Base-by-base conservation (phyloP, 208 protist species). In the Trypanosomatidae sp. region DNA sequence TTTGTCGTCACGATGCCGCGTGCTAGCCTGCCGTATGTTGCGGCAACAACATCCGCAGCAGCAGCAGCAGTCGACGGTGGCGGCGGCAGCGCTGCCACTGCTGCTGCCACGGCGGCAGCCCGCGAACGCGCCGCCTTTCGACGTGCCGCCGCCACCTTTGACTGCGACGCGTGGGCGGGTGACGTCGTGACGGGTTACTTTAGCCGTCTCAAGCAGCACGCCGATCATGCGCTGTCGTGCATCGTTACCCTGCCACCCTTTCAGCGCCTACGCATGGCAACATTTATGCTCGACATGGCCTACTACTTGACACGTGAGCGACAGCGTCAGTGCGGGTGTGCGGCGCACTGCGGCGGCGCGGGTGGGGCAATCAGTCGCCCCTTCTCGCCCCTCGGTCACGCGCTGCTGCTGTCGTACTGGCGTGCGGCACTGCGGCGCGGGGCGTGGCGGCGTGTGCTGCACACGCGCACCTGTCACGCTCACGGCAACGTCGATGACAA, bases 211-310 rank as follows among this genome's bases (percentile, higher is more conserved):
- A 86, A 86, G 54, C 67, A 76, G 32, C 49, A 50, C 27, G 67
- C 71, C 30, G 41, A 86, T 43, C 70, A 79, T 52, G 63, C 68
- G 7, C 62, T 86, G 23, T 79, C 66, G 24, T 86, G 76, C 56
- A 86, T 86, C 33, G 47, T 76, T 35, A 73, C 69, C 3, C 40
- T 86, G 1, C 76, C 76, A n/a, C 50, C 64, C 39, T 86, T 86
- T 44, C 76, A 86, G 37, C 60, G 66, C 23, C 42, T 49, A 33
- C 59, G 62, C 3, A 33, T 81, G 20, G 76, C 49, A 13, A 58
- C 50, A 13, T 81, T 86, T 30, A 56, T 82, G 55, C 47, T 86
- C 2, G 65, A 81, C 23, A 11, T 71, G n/a, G 76, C 76, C 4
- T 86, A 82, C 49, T 43, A 24, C 42, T 61, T 86, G 24, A 74